These are phyloP conservation scores for Suillus paluster DNA, from an alignment of 768 basidiomycete genomes.

Conservation along the genomic window DNA sequence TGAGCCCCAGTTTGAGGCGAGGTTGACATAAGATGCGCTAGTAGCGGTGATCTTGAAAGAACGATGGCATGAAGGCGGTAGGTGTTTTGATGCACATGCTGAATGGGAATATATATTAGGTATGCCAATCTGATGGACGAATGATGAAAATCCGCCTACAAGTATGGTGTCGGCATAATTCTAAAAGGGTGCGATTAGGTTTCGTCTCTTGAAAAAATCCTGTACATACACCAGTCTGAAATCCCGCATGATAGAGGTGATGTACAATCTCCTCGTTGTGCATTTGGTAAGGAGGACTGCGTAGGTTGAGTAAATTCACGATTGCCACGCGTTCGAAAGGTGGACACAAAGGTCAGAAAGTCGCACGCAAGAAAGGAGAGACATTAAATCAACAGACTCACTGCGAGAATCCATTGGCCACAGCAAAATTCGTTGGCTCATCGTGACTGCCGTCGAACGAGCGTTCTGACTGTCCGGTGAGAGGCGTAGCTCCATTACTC, in stretches of 20 bases:
- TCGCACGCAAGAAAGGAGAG: slow-evolving; percentile 11
- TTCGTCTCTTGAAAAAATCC: slow-evolving; percentile 15
- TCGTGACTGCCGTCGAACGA: slow-evolving; percentile 40
- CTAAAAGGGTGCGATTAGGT: slow-evolving; percentile 41
- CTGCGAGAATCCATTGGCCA: slow-evolving; percentile 62
- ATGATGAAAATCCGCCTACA: slow-evolving; percentile 49
- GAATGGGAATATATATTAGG: slow-evolving; percentile 18
- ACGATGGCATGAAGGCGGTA: slow-evolving; percentile 87
- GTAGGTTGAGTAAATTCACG: slow-evolving; percentile 13
- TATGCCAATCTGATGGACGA: slow-evolving; percentile 13
- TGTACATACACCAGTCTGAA: slow-evolving; percentile 76
- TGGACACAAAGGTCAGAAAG: slow-evolving; percentile 2
- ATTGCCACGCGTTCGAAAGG: slow-evolving; percentile 14
- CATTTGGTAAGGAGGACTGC: slow-evolving; percentile 52
- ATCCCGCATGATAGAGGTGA: slow-evolving; percentile 79
- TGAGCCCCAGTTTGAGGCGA: slow-evolving; percentile 69
- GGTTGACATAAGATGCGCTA: slow-evolving; percentile 87
- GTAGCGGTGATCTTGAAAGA: slow-evolving; percentile 84
- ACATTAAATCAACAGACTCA: slow-evolving; percentile 41
- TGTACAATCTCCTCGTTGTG: slow-evolving; percentile 81
- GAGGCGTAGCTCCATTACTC: slow-evolving; percentile 52
- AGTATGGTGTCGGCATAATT: slow-evolving; percentile 84
- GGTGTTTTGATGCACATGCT: slow-evolving; percentile 77
- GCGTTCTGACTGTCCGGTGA: slow-evolving; percentile 40
- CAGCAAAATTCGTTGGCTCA: slow-evolving; percentile 41